These are phyloP conservation scores for Cinnamomum micranthum DNA, from an alignment of 164 flowering plant genomes.

Conservation along the genomic window DNA sequence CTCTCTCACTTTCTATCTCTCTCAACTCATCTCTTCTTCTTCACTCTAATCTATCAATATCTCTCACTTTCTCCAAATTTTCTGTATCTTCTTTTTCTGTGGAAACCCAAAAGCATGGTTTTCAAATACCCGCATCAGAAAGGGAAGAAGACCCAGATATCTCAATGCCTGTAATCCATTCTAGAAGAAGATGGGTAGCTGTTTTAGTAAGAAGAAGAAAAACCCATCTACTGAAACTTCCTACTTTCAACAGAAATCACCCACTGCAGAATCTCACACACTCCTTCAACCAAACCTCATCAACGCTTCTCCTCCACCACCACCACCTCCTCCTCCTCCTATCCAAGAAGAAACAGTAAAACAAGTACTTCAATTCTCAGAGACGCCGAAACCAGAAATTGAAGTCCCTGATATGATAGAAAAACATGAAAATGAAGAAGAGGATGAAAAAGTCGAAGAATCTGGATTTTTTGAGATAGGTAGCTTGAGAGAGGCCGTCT, in stretches of 20 bases:
- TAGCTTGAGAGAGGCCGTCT: constrained; percentile 42
- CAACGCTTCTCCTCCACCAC: neutral
- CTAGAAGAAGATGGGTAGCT: constrained; percentile 37
- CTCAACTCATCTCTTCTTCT: no score
- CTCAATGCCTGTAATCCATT: neutral
- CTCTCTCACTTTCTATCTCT: no score
- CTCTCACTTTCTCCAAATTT: no score
- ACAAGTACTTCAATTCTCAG: constrained; percentile 49
- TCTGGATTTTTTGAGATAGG: constrained; percentile 40
- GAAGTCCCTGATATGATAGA: no score
- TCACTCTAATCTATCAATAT: no score
- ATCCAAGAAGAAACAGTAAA: constrained; percentile 60
- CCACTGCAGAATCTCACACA: neutral
- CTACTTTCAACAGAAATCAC: neutral
- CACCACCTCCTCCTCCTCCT: constrained; percentile 9
- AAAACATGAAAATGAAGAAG: neutral
- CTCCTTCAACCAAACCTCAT: neutral
- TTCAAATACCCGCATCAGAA: neutral
- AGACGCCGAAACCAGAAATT: constrained; percentile 13
- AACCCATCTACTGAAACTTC: neutral
- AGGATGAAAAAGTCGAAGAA: constrained; percentile 13
- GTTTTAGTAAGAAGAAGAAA: constrained; percentile 26
- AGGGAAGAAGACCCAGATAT: neutral
- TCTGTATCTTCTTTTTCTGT: no score
- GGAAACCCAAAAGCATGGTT: no score